phyloP scores from a whole-genome alignment of 2,329 filamentous ascomycete genomes.

The Monilinia fructicola region DNA sequence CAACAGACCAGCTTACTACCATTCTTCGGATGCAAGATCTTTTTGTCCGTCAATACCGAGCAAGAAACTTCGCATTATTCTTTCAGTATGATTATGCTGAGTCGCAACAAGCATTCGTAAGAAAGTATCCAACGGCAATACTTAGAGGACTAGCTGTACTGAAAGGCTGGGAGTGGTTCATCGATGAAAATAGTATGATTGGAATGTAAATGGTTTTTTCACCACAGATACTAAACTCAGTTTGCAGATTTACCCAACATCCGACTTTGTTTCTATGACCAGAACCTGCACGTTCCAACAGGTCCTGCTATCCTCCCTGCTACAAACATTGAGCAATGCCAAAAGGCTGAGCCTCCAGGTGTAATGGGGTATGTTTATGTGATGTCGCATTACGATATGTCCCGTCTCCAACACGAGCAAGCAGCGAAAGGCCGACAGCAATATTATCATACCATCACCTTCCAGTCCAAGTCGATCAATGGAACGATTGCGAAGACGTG shows the following conservation, averaged over 20 bases:
- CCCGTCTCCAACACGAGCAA: not conserved
- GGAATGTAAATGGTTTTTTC: not conserved
- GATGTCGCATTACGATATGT: not conserved
- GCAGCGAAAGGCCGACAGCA: not conserved
- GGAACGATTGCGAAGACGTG: not conserved
- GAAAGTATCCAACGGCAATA: not conserved
- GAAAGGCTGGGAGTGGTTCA: constrained; percentile 13
- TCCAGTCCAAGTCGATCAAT: not conserved
- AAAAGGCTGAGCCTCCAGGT: no score
- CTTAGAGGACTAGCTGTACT: not conserved
- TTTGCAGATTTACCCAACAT: constrained; percentile 1
- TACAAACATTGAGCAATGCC: not conserved
- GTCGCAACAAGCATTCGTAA: not conserved
- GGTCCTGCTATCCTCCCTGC: not conserved
- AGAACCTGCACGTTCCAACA: not conserved
- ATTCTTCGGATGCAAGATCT: not conserved
- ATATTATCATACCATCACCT: not conserved
- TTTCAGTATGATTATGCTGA: constrained; percentile 21
- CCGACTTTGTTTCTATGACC: not conserved
- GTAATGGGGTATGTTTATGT: constrained; percentile 6
- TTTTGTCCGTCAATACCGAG: not conserved
- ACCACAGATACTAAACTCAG: not conserved
- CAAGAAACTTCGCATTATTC: not conserved
- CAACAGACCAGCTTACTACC: not conserved
- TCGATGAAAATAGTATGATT: constrained; percentile 10